These are phyloP conservation scores for Taphrina betulina DNA, from an alignment of 1,139 yeast species.

Conservation along the genomic window DNA sequence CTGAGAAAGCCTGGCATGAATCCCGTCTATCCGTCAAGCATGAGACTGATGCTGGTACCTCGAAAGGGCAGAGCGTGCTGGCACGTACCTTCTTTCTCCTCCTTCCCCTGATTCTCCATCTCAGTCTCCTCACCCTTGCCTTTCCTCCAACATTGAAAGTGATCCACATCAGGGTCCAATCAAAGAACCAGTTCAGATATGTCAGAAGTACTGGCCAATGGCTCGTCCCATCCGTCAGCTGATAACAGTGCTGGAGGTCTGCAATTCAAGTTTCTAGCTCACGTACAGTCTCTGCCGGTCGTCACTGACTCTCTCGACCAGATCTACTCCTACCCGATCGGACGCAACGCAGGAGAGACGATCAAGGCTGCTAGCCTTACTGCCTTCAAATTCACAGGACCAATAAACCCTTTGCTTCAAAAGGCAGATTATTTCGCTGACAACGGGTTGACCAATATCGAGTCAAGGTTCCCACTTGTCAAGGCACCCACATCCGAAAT, in stretches of 20 bases:
- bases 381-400: conserved; percentile 19
- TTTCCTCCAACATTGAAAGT: too few relatives aligned
- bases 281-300: conserved; percentile 26
- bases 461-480: conserved; percentile 25
- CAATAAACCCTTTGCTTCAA: conserved; percentile 26
- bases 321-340: conserved; percentile 19
- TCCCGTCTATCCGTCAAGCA: too few relatives aligned
- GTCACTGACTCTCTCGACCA: conserved; percentile 29
- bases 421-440: conserved; percentile 31
- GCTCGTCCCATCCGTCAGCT: too few relatives aligned
- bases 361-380: conserved; percentile 10
- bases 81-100: too few relatives aligned
- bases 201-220: too few relatives aligned
- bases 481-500: conserved; percentile 25
- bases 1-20: too few relatives aligned
- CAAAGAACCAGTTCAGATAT: too few relatives aligned
- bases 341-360: conserved; percentile 19
- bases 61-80: too few relatives aligned
- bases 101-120: too few relatives aligned
- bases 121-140: too few relatives aligned
- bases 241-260: conserved; percentile 3
- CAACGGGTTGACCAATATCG: conserved; percentile 17
- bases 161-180: too few relatives aligned
- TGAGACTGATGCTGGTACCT: too few relatives aligned
- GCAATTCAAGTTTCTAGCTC: conserved; percentile 21